These are phyloP conservation scores for Pelargonium fulgidum DNA, from an alignment of 441 rosid genomes.

Conservation along the genomic window DNA sequence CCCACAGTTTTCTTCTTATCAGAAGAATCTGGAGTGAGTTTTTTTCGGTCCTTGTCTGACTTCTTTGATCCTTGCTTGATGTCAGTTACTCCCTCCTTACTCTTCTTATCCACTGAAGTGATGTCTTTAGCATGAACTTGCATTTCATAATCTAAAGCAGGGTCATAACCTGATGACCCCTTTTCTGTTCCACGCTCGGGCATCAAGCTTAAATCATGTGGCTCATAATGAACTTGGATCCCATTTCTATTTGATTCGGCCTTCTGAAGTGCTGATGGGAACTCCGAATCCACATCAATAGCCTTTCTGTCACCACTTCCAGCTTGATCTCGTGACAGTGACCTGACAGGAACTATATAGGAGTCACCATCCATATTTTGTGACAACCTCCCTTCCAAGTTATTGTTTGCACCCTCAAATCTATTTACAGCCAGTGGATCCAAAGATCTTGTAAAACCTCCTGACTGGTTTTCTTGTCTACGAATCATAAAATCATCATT, in stretches of 20 bases:
- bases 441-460: conserved; percentile 31
- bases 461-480: conserved; percentile 34
- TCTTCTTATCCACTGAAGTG: conserved; percentile 37
- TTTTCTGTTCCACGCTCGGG: conserved; percentile 63
- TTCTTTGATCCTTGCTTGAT: conserved; percentile 46
- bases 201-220: conserved; percentile 69
- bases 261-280: conserved; percentile 37
- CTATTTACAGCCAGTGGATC: conserved; percentile 47
- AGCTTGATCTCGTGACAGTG: conserved; percentile 35
- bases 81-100: conserved; percentile 30
- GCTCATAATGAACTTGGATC: conserved; percentile 54
- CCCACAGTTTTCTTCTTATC: conserved; percentile 67
- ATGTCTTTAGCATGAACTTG: conserved; percentile 34
- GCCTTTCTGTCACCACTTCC: conserved; percentile 41
- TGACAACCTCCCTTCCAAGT: conserved; percentile 40
- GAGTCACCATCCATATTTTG: conserved; percentile 62
- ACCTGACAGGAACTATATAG: conserved; percentile 57
- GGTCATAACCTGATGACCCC: conserved; percentile 58
- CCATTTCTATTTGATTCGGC: conserved; percentile 33
- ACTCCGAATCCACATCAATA: conserved; percentile 59
- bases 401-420: conserved; percentile 41
- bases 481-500: conserved; percentile 55
- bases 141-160: conserved; percentile 68
- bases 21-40: conserved; percentile 36
- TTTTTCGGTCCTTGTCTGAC: conserved; percentile 54